Conservation (phyloP, 345 rosid species). For the Bruguiera gymnorhiza region DNA sequence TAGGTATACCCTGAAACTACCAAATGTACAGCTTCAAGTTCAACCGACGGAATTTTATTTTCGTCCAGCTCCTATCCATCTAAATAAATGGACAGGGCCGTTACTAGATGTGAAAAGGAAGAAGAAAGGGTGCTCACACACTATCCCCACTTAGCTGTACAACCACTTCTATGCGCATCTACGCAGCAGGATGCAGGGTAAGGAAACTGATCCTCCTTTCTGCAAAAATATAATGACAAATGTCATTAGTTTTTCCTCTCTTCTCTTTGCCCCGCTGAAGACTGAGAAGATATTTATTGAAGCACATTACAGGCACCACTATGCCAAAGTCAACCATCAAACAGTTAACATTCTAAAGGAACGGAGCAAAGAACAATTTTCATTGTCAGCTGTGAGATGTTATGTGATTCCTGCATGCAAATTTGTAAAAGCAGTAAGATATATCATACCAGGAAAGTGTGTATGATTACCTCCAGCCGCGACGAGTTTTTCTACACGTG, state of each 20-base stretch:
- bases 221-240: constrained; percentile 27
- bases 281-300: background rate
- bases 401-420: background rate
- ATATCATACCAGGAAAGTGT: background rate
- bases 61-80: constrained; percentile 36
- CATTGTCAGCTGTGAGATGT: background rate
- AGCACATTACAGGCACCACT: too few relatives aligned
- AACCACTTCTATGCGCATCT: constrained; percentile 42
- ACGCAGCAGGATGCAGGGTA: constrained; percentile 39
- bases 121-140: constrained; percentile 32
- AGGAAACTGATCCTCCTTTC: constrained; percentile 62
- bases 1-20: constrained; percentile 48
- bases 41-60: constrained; percentile 37
- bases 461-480: constrained; percentile 78
- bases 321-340: background rate
- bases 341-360: background rate
- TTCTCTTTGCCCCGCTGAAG: background rate
- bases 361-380: background rate
- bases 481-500: constrained; percentile 93
- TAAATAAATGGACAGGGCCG: constrained; percentile 33
- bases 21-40: constrained; percentile 44
- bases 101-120: constrained; percentile 23
- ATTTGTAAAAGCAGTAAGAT: background rate
- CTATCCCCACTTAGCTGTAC: constrained; percentile 71
- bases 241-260: background rate